Conservation (phyloP, 2,329 filamentous ascomycete genomes). For the Verticillium tricorpus region DNA sequence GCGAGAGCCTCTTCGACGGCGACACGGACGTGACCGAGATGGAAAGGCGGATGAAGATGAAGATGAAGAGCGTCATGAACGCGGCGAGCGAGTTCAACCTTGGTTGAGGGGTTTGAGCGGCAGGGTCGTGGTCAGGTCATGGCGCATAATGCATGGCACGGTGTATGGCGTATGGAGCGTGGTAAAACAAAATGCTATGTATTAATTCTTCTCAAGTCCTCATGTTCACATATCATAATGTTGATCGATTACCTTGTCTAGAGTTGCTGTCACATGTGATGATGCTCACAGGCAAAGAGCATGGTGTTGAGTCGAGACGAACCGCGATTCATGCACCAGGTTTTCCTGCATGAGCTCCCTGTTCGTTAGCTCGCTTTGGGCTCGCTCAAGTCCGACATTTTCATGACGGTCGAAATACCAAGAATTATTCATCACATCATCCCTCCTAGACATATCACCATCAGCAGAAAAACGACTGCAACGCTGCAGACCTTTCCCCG, state of each 20-base stretch:
- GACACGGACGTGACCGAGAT: slow-evolving; percentile 38
- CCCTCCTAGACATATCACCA: not conserved
- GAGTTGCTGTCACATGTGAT: too few species aligned
- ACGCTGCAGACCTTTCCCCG: not conserved
- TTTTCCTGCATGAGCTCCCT: not conserved
- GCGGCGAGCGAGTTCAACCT: slow-evolving; percentile 65
- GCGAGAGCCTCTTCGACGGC: slow-evolving; percentile 25
- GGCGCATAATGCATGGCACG: not conserved
- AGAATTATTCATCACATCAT: not conserved
- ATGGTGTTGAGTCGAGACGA: not conserved
- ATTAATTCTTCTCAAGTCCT: not conserved
- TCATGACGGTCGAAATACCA: not conserved
- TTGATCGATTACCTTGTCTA: not conserved
- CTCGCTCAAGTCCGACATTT: not conserved
- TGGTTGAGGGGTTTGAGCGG: slow-evolving; percentile 34
- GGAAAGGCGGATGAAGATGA: slow-evolving; percentile 63
- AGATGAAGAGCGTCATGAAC: slow-evolving; percentile 52
- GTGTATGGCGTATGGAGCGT: not conserved
- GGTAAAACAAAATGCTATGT: not conserved
- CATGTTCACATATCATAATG: too few species aligned
- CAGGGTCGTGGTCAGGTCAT: too few species aligned
- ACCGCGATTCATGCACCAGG: not conserved
- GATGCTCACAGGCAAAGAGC: not conserved
- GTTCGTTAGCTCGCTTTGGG: not conserved
- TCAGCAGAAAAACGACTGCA: not conserved